phyloP scores from a whole-genome alignment of 228 moss, liverwort and hornwort species.

The Sphagnum fallax region DNA sequence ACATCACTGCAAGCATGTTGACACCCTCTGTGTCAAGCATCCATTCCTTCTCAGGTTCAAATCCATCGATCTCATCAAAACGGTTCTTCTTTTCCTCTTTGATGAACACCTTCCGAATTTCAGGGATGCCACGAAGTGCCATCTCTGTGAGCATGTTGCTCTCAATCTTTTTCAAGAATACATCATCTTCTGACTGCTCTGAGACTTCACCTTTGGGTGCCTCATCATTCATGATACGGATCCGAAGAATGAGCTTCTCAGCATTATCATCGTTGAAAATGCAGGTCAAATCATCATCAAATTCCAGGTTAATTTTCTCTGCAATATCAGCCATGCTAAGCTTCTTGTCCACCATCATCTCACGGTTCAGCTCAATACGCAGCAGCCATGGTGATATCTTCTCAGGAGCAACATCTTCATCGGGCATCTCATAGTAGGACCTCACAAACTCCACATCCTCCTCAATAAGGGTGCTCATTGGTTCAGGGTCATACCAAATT shows the following conservation, averaged over 20 bases:
- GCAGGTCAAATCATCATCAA: constrained; percentile 95
- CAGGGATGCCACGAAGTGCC: constrained; percentile 89
- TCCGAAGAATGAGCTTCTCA: constrained; percentile 92
- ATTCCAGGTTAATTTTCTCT: constrained; percentile 93
- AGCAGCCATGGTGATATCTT: constrained; percentile 97
- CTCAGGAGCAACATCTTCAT: constrained; percentile 97
- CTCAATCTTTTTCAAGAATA: constrained; percentile 92
- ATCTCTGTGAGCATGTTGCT: constrained; percentile 99
- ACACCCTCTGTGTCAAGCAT: constrained; percentile 95
- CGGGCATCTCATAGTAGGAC: constrained; percentile 97
- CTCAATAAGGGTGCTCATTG: constrained; percentile 95
- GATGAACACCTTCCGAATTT: constrained; percentile 93
- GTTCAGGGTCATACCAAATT: constrained; percentile 99
- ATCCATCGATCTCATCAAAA: constrained; percentile 78
- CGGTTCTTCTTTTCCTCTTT: constrained; percentile 83
- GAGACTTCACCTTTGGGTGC: constrained; percentile 80
- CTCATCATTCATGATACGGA: constrained; percentile 95
- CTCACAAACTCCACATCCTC: constrained; percentile 97
- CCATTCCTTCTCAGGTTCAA: constrained; percentile 89
- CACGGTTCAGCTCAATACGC: constrained; percentile 91
- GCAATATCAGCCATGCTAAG: constrained; percentile 98
- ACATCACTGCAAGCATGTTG: constrained; percentile 98
- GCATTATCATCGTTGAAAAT: constrained; percentile 97
- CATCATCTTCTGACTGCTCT: constrained; percentile 93
- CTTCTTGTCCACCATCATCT: constrained; percentile 99